Conservation (phyloP, 805 yeast species). For the Candida rishiriensis region DNA sequence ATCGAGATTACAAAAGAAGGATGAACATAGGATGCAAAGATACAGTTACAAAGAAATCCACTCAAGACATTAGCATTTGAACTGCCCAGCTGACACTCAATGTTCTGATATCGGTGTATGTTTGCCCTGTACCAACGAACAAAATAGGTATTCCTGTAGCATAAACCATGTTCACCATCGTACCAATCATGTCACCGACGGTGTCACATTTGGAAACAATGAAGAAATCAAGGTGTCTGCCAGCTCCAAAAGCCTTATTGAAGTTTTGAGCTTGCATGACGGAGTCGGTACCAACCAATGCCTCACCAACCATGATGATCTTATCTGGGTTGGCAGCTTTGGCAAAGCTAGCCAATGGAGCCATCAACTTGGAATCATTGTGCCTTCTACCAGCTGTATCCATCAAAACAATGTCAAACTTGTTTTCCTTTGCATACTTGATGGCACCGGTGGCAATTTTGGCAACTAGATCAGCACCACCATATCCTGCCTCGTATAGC, state of each 20-base stretch:
- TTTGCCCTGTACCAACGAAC: conserved; percentile 96
- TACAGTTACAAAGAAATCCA: not conserved
- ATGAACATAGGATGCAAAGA: too few relatives aligned
- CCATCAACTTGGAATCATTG: conserved; percentile 91
- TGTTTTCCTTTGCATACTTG: conserved; percentile 62
- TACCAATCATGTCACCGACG: conserved; percentile 93
- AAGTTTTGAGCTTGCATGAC: conserved; percentile 93
- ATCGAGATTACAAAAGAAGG: too few relatives aligned
- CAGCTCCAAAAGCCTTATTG: conserved; percentile 87
- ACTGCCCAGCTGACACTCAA: conserved; percentile 92
- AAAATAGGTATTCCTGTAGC: conserved; percentile 93
- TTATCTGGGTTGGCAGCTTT: conserved; percentile 94
- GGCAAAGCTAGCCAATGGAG: conserved; percentile 91
- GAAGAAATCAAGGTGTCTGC: conserved; percentile 79
- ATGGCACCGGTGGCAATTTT: conserved; percentile 90
- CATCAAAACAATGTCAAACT: conserved; percentile 81
- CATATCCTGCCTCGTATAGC: conserved; percentile 90
- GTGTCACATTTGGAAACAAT: conserved; percentile 94
- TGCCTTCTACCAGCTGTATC: conserved; percentile 99
- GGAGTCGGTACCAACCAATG: conserved; percentile 94
- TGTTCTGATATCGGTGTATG: conserved; percentile 89
- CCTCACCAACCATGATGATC: conserved; percentile 98
- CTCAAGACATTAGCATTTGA: conserved; percentile 64
- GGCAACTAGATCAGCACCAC: conserved; percentile 92
- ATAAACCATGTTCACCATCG: conserved; percentile 96